Conservation (phyloP, 768 basidiomycete genomes). For the Hypholoma fasciculare region DNA sequence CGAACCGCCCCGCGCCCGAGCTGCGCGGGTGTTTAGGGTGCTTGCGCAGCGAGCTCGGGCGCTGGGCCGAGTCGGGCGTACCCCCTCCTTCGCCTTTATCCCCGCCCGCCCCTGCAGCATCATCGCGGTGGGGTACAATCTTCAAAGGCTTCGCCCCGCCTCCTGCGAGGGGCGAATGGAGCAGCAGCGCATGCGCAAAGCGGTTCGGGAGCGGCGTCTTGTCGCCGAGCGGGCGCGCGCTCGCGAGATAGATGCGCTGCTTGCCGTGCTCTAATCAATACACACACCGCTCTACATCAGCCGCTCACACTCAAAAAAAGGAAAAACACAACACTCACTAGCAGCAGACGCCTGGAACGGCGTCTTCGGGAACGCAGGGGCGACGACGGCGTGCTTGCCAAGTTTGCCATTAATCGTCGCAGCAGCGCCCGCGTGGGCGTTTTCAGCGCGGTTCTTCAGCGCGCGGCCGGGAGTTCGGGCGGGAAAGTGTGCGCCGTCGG, state of each 20-base stretch:
- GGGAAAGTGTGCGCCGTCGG: slow-evolving; percentile 29
- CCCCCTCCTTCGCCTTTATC: slow-evolving; percentile 3
- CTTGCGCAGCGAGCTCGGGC: slow-evolving; percentile 71
- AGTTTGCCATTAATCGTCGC: slow-evolving; percentile 45
- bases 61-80: slow-evolving; percentile 43
- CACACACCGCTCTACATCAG: too few species aligned
- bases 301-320: too few species aligned
- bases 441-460: slow-evolving; percentile 45
- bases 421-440: slow-evolving; percentile 42
- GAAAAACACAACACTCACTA: slow-evolving; percentile 23
- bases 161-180: slow-evolving; percentile 33
- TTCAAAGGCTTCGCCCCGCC: slow-evolving; percentile 32
- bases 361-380: slow-evolving; percentile 29
- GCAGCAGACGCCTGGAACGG: slow-evolving; percentile 25
- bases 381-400: slow-evolving; percentile 33
- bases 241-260: slow-evolving; percentile 21
- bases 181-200: slow-evolving; percentile 25
- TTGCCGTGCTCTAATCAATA: slow-evolving; percentile 11
- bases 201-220: slow-evolving; percentile 81
- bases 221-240: slow-evolving; percentile 59
- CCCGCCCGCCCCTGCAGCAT: background rate
- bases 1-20: slow-evolving; percentile 38
- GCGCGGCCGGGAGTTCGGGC: slow-evolving; percentile 60
- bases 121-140: slow-evolving; percentile 14
- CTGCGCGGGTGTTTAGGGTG: slow-evolving; percentile 46